Conservation (phyloP, 305 asterid genomes). For the Solanum hybrid region DNA sequence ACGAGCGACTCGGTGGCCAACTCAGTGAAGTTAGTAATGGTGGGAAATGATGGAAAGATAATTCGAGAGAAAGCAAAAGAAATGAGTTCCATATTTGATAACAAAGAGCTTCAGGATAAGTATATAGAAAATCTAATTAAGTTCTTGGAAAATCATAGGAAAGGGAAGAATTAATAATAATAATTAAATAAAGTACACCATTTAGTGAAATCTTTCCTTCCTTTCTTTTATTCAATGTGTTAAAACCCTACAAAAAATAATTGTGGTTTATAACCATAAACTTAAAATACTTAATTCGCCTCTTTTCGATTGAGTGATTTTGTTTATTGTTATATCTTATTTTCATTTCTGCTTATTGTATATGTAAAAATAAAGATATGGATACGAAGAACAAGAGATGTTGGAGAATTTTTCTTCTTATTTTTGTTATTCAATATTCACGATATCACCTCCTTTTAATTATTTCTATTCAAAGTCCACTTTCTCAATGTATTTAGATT, state of each 20-base stretch:
- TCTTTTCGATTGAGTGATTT: not conserved
- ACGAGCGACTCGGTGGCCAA: slow-evolving; percentile 34
- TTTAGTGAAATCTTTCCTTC: not conserved
- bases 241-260: not conserved
- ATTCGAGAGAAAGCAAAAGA: slow-evolving; percentile 25
- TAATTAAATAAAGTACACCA: not conserved
- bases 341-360: no score
- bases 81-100: slow-evolving; percentile 17
- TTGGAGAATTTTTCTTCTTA: no score
- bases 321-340: no score
- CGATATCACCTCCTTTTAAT: no score
- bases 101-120: not conserved
- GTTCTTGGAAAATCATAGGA: not conserved
- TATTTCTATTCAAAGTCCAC: no score
- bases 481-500: no score
- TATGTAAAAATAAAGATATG: no score
- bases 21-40: slow-evolving; percentile 34
- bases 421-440: no score
- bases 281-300: not conserved
- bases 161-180: not conserved
- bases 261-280: not conserved
- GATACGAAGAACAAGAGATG: no score
- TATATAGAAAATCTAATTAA: not conserved
- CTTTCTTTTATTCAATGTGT: not conserved
- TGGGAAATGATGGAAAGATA: slow-evolving; percentile 17